Evolutionary conservation across 1,284 basidiomycete genomes (phyloP).

Genomic region (Rhodofomes roseus): DNA sequence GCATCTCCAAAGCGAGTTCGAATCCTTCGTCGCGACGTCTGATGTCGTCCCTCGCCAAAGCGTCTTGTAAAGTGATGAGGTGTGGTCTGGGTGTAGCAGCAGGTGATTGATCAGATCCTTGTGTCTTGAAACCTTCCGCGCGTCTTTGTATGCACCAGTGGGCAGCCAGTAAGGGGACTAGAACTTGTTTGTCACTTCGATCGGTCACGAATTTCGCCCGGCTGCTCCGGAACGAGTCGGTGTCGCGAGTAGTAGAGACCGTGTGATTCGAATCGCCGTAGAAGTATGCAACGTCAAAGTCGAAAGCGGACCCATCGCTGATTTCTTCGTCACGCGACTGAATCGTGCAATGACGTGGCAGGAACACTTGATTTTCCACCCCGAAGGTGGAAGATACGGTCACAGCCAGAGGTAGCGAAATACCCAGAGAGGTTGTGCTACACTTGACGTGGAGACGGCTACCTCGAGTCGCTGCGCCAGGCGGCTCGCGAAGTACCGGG

Average conservation of each 20-base stretch:
- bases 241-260: neutral
- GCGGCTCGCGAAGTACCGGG: neutral
- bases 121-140: constrained; percentile 20
- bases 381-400: neutral
- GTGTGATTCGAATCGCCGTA: neutral
- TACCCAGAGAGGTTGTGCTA: neutral
- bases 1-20: neutral
- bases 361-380: neutral
- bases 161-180: constrained; percentile 15
- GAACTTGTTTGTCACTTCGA: neutral
- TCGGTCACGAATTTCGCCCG: neutral
- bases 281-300: constrained; percentile 1
- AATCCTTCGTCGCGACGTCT: constrained; percentile 13
- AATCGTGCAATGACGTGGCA: neutral
- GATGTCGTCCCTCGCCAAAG: constrained; percentile 18
- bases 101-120: constrained; percentile 2
- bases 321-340: neutral
- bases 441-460: neutral
- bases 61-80: constrained; percentile 17
- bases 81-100: constrained; percentile 11
- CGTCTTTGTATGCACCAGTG: constrained; percentile 18
- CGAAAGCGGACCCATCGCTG: neutral
- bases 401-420: neutral
- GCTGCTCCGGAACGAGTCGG: neutral
- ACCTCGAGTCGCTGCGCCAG: too few relatives aligned